Evolutionary conservation across 2,329 filamentous ascomycete species (phyloP).

Genomic region (Fulvia fulva): DNA sequence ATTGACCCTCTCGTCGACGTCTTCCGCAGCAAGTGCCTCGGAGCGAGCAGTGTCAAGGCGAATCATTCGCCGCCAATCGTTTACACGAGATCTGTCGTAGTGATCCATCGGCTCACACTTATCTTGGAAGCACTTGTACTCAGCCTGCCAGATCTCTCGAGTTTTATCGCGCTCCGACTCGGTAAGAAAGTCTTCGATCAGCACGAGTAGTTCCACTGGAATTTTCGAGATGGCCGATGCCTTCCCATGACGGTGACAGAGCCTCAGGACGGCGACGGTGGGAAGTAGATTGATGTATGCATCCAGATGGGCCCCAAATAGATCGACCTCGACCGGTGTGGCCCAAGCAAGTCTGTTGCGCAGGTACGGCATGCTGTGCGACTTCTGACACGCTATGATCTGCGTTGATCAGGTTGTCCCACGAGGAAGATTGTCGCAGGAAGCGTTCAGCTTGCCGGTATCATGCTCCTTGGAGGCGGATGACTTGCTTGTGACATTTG

Average conservation of each 20-base stretch:
- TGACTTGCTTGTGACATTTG: background rate
- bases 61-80: background rate
- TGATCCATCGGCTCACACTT: constrained; percentile 2
- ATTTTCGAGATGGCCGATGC: constrained; percentile 17
- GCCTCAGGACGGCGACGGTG: constrained; percentile 8
- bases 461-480: background rate
- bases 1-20: background rate
- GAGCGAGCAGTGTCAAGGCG: background rate
- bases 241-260: constrained; percentile 21
- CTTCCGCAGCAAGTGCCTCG: background rate
- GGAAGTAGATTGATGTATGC: constrained; percentile 9
- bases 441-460: background rate
- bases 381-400: background rate
- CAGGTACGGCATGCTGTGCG: background rate
- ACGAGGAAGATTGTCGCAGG: background rate
- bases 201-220: constrained; percentile 15
- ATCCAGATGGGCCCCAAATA: constrained; percentile 9
- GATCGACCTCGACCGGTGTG: constrained; percentile 9
- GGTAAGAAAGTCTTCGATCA: constrained; percentile 14
- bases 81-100: background rate
- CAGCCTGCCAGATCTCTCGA: background rate
- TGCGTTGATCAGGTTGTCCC: background rate
- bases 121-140: constrained; percentile 3
- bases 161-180: background rate
- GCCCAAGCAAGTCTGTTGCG: constrained; percentile 10